Percentiles rank a stretch among this genome's conserved stretches.
These are phyloP conservation scores for Phellinidium pouzarii DNA, from an alignment of 1,284 basidiomycete genomes.

Conservation along the genomic window DNA sequence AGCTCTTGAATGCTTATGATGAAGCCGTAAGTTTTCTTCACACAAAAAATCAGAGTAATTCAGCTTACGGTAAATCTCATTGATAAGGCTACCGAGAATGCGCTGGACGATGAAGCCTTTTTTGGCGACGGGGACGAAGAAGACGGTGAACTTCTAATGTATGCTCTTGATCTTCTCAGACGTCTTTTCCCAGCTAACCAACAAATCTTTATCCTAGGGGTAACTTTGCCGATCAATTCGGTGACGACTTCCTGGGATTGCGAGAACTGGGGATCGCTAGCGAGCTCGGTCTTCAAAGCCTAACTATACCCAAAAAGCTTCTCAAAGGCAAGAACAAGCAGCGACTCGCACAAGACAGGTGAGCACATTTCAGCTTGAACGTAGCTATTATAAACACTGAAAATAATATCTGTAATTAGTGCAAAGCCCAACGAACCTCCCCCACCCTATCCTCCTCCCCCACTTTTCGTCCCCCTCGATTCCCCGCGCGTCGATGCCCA, in stretches of 20 bases:
- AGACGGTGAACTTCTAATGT: slow-evolving; percentile 70
- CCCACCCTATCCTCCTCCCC: slow-evolving; percentile 81
- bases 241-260: slow-evolving; percentile 92
- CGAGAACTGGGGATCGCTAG: slow-evolving; percentile 83
- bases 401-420: slow-evolving; percentile 29
- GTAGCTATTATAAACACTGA: slow-evolving; percentile 14
- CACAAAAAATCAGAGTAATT: background rate
- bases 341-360: slow-evolving; percentile 41
- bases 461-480: slow-evolving; percentile 68
- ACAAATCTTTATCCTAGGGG: slow-evolving; percentile 42
- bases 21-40: slow-evolving; percentile 51
- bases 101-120: slow-evolving; percentile 64
- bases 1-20: slow-evolving; percentile 74
- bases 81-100: slow-evolving; percentile 50
- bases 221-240: slow-evolving; percentile 81
- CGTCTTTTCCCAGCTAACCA: slow-evolving; percentile 9
- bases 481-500: slow-evolving; percentile 62
- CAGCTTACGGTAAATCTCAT: slow-evolving; percentile 9
- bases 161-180: slow-evolving; percentile 23
- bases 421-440: slow-evolving; percentile 68
- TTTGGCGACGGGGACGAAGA: slow-evolving; percentile 74
- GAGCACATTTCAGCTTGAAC: slow-evolving; percentile 29
- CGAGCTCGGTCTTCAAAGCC: slow-evolving; percentile 76
- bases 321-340: slow-evolving; percentile 62
- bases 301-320: slow-evolving; percentile 75